Conservation (phyloP, 345 rosid species). For the Angophora floribunda region DNA sequence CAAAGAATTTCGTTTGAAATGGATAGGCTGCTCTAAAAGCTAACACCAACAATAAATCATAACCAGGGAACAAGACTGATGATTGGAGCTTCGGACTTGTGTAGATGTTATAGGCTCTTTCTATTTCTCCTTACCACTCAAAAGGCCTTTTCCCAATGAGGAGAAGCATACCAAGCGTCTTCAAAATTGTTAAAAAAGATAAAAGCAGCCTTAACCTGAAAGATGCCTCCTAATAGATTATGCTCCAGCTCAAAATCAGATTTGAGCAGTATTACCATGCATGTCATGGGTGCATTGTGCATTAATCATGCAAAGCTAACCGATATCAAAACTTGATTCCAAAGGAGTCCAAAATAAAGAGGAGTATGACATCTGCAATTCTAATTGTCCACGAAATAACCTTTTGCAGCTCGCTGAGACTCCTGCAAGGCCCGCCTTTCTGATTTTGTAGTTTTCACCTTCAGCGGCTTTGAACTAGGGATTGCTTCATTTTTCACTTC, state of each 20-base stretch:
- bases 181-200: background rate
- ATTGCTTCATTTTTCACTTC: constrained; percentile 34
- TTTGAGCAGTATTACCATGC: background rate
- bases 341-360: background rate
- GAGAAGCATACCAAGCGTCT: background rate
- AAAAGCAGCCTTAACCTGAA: background rate
- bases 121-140: background rate
- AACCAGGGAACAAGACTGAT: background rate
- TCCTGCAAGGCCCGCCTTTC: constrained; percentile 93
- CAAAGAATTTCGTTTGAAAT: background rate
- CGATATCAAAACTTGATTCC: background rate
- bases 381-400: constrained; percentile 3
- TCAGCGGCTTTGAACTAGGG: constrained; percentile 34
- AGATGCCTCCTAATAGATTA: background rate
- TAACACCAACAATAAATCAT: background rate
- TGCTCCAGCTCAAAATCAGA: background rate
- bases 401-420: constrained; percentile 92
- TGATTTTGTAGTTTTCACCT: constrained; percentile 77
- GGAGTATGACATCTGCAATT: background rate
- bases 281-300: background rate
- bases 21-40: background rate
- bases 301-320: background rate
- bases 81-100: background rate
- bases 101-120: background rate
- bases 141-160: background rate